Conservation (phyloP, 2,329 filamentous ascomycete species). For the Pseudogymnoascus sp. region DNA sequence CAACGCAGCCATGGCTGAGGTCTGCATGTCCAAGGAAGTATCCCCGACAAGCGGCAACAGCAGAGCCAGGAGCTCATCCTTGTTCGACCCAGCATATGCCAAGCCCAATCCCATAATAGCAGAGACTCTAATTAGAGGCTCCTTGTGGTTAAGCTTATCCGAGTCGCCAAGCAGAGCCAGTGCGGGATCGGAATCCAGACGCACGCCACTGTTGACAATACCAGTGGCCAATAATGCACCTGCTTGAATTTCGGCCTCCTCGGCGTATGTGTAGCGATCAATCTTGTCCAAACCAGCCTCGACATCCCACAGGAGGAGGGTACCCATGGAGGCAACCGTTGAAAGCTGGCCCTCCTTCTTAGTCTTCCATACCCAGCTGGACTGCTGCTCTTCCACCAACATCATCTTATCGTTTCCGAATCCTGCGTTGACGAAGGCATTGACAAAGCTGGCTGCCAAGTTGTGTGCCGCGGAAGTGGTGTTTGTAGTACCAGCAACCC, state of each 20-base stretch:
- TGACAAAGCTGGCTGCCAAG: slow-evolving; percentile 90
- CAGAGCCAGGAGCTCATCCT: slow-evolving; percentile 76
- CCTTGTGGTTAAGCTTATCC: slow-evolving; percentile 73
- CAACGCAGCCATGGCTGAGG: slow-evolving; percentile 91
- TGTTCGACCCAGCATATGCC: slow-evolving; percentile 90
- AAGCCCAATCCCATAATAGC: slow-evolving; percentile 95
- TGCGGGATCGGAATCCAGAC: slow-evolving; percentile 82
- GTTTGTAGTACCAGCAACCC: slow-evolving; percentile 88
- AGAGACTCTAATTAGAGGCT: slow-evolving; percentile 68
- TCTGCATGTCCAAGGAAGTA: slow-evolving; percentile 81
- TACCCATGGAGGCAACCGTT: slow-evolving; percentile 87
- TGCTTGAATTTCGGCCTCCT: slow-evolving; percentile 79
- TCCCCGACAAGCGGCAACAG: slow-evolving; percentile 85
- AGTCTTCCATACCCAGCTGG: slow-evolving; percentile 98
- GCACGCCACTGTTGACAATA: slow-evolving; percentile 90
- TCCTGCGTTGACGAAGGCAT: slow-evolving; percentile 92
- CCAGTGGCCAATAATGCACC: slow-evolving; percentile 90
- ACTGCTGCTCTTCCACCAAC: slow-evolving; percentile 81
- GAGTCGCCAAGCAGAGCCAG: slow-evolving; percentile 76
- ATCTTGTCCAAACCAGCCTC: slow-evolving; percentile 89
- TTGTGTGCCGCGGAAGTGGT: slow-evolving; percentile 95
- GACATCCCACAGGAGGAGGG: slow-evolving; percentile 87
- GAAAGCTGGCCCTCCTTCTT: slow-evolving; percentile 98
- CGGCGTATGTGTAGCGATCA: slow-evolving; percentile 84
- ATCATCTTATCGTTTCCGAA: slow-evolving; percentile 98